phyloP scores from a whole-genome alignment of 371 early-diverging fungal species.

The Blakeslea trispora region DNA sequence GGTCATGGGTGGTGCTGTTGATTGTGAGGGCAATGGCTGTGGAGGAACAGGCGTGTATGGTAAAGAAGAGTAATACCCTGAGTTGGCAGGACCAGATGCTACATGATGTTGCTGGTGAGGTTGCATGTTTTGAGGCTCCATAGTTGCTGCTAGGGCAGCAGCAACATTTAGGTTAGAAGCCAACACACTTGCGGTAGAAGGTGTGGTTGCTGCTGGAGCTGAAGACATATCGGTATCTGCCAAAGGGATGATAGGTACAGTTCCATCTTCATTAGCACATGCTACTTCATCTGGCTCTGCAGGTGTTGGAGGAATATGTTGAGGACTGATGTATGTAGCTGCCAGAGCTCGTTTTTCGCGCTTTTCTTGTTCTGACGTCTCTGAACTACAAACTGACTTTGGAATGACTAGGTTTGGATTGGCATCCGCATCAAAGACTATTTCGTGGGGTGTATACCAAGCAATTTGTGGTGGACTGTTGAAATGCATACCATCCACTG shows the following conservation, averaged over 20 bases:
- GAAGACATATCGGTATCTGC: constrained; percentile 3
- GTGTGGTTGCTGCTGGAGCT: neutral
- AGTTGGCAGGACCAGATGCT: neutral
- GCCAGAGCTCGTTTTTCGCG: constrained; percentile 29
- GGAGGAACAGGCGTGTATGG: neutral
- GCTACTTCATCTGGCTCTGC: constrained; percentile 33
- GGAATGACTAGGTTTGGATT: constrained; percentile 9
- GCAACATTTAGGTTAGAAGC: constrained; percentile 5
- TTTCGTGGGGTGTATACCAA: constrained; percentile 22
- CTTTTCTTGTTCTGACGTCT: constrained; percentile 17
- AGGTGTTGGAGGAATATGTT: constrained; percentile 40
- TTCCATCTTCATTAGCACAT: constrained; percentile 1
- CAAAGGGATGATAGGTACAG: constrained; percentile 5
- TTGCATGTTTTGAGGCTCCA: constrained; percentile 1
- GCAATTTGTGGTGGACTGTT: constrained; percentile 1
- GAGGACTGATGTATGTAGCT: constrained; percentile 26
- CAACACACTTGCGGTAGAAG: neutral
- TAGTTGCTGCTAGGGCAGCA: constrained; percentile 13
- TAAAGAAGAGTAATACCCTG: neutral
- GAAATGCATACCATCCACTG: neutral
- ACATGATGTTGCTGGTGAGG: constrained; percentile 1
- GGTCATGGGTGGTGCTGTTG: neutral
- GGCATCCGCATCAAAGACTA: constrained; percentile 8
- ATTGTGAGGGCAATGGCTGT: neutral
- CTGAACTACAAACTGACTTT: constrained; percentile 10